Percentiles rank a stretch among this genome's conserved stretches.
phyloP scores from a whole-genome alignment of 768 basidiomycete species.

The Rhodosporidiobolus sp. region DNA sequence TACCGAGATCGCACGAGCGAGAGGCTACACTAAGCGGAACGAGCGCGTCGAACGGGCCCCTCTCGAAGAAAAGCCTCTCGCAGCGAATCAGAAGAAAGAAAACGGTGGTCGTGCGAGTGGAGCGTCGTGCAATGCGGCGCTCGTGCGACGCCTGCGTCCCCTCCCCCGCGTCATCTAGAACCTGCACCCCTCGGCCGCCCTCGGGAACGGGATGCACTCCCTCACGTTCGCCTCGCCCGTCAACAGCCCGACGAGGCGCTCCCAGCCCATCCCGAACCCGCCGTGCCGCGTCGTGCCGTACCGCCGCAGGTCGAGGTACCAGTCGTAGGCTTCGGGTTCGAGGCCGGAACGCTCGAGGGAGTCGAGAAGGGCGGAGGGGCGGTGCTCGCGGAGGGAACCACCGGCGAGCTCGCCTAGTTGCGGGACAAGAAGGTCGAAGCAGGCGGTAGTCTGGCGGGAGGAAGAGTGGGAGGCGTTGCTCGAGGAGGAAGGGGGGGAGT shows the following conservation, averaged over 20 bases:
- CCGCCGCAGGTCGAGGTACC: slow-evolving; percentile 75
- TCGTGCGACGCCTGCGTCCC: not conserved
- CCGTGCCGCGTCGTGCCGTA: slow-evolving; percentile 89
- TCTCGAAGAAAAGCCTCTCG: too few species aligned
- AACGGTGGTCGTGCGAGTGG: not conserved
- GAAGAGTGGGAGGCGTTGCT: not conserved
- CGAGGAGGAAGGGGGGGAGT: not conserved
- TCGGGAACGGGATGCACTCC: slow-evolving; percentile 86
- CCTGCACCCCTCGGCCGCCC: slow-evolving; percentile 49
- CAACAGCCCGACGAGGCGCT: slow-evolving; percentile 81
- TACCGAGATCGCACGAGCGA: not conserved
- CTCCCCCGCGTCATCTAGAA: slow-evolving; percentile 7
- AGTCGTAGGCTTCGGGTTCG: slow-evolving; percentile 51
- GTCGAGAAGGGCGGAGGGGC: slow-evolving; percentile 56
- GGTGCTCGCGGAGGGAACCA: slow-evolving; percentile 81
- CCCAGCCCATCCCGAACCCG: slow-evolving; percentile 95
- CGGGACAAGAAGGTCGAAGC: slow-evolving; percentile 91
- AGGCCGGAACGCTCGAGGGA: slow-evolving; percentile 58
- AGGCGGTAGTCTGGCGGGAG: slow-evolving; percentile 64
- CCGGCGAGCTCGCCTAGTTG: slow-evolving; percentile 84
- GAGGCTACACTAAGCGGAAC: too few species aligned
- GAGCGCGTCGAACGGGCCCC: too few species aligned
- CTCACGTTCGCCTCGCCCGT: slow-evolving; percentile 84
- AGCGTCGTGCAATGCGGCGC: too few species aligned
- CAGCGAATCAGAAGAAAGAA: too few species aligned